Evolutionary conservation across 1,284 basidiomycete species (phyloP), one percentile per base, ranked within the genome.

Genomic region (Ustilago shanxiensis): DNA sequence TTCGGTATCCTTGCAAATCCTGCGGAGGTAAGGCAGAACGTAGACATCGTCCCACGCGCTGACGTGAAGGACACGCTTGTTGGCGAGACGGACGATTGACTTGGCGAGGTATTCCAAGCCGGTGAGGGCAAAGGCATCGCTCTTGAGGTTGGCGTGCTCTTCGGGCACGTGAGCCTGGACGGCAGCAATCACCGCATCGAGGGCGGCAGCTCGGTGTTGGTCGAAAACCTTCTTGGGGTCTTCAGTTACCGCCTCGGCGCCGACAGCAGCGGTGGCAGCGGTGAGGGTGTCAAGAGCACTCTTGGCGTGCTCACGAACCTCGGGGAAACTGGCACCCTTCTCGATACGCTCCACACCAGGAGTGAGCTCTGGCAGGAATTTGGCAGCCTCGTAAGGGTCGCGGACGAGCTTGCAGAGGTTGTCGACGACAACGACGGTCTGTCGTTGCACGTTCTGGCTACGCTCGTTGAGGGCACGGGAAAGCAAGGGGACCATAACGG

Each of bases 341-440:
- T 93, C 93, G 79, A 99, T 95, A 86, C 92, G 93, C 86, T 94
- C 91, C 31, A 98, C 95, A 77, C 95, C 95, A 44, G 95, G 93
- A 4, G 96, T 92, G 49, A 99, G 91, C 53, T 91, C 90, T 77
- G 93, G 93, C 33, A 98, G 90, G 88, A 98, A 96, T 53, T 90
- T 90, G 11, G 94, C 95, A 53, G 97, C 96, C 60, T 98, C 91
- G 74, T 90, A 92, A 5, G 94, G 93, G 83, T 97, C 92, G 67
- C 96, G 92, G 51, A 99, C 97, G 63, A 99, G 92, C 88, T 98
- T 99, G 87, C 98, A 96, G 64, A 99, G 90, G 88, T 99, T 99
- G 86, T 96, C 95, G 71, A 96, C 91, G 81, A 99, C 93, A 61
- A 99, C 93, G 50, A 84, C 83, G n/a, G 81, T 93, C 85, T 98